Percentiles rank a stretch among this genome's conserved stretches.
Evolutionary conservation across 305 asterid species (phyloP).

Genomic region (Ajuga reptans): DNA sequence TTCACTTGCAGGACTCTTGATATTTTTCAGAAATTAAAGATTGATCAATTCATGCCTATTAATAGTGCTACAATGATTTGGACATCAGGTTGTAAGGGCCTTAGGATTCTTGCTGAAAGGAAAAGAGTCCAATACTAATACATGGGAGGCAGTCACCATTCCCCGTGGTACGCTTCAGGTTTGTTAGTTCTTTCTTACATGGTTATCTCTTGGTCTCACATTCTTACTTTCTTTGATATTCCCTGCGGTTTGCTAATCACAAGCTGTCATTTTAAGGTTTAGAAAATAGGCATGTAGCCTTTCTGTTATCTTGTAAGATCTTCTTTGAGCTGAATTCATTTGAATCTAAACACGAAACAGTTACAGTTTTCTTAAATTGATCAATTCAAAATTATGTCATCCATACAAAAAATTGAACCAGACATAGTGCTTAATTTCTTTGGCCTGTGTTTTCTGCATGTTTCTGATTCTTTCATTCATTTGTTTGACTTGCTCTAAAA

Average conservation of each 20-base stretch:
- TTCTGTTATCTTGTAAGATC: slow-evolving; percentile 12
- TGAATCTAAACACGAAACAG: neutral
- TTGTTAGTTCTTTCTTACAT: slow-evolving; percentile 43
- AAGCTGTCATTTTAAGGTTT: neutral
- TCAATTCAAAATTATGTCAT: neutral
- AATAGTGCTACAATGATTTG: slow-evolving; percentile 23
- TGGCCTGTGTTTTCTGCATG: slow-evolving; percentile 7
- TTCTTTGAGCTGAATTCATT: neutral
- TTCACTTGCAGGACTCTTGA: neutral
- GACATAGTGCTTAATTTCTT: neutral
- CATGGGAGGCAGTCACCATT: slow-evolving; percentile 77
- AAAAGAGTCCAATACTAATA: slow-evolving; percentile 41
- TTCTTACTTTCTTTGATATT: neutral
- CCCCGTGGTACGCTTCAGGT: slow-evolving; percentile 99
- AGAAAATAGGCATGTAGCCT: neutral
- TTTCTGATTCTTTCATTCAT: slow-evolving; percentile 8
- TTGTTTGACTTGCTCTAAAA: slow-evolving; percentile 21
- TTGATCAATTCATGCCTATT: neutral
- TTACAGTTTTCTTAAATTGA: neutral
- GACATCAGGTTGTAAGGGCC: slow-evolving; percentile 88
- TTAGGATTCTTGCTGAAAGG: slow-evolving; percentile 68
- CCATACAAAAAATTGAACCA: neutral
- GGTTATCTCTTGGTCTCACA: slow-evolving; percentile 13
- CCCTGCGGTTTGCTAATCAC: slow-evolving; percentile 9
- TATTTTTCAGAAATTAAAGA: neutral